A percentile compares a stretch with the other conserved stretches of the same genome.
Evolutionary conservation across 1,284 basidiomycete genomes (phyloP).

Genomic region (Inonotus obliquus): DNA sequence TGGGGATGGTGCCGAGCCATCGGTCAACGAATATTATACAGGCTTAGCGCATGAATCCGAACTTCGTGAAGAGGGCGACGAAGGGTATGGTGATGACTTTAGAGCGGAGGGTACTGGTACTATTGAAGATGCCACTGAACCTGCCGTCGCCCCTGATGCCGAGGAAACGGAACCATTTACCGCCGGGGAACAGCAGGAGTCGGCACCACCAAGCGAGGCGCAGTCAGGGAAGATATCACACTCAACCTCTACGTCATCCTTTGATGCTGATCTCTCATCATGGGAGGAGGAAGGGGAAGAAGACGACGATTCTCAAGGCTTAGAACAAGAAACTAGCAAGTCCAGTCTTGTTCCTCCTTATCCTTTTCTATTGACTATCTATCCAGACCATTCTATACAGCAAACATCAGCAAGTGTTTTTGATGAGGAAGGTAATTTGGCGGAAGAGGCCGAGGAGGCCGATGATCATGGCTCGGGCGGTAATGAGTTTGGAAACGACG

Average conservation of each 20-base stretch:
- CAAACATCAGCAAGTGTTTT: neutral
- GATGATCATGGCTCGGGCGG: neutral
- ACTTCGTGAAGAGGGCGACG: slow-evolving; percentile 26
- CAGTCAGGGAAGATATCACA: slow-evolving; percentile 2
- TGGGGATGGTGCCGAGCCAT: slow-evolving; percentile 25
- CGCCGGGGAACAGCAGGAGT: neutral
- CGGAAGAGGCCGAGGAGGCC: neutral
- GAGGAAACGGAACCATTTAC: neutral
- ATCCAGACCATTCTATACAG: slow-evolving; percentile 8
- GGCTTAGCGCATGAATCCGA: slow-evolving; percentile 22
- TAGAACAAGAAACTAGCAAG: slow-evolving; percentile 12
- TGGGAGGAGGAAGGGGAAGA: slow-evolving; percentile 1
- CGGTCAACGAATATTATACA: slow-evolving; percentile 24
- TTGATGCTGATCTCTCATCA: slow-evolving; percentile 2
- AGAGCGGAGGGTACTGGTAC: slow-evolving; percentile 21
- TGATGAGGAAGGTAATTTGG: slow-evolving; percentile 15
- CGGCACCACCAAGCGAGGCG: neutral
- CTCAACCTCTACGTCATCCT: slow-evolving; percentile 1
- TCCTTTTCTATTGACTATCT: neutral
- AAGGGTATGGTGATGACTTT: slow-evolving; percentile 26
- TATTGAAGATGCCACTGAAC: slow-evolving; percentile 12
- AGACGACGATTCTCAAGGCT: neutral
- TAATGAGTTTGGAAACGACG: slow-evolving; percentile 11
- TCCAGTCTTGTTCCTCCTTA: neutral
- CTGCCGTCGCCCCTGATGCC: neutral